phyloP scores from a whole-genome alignment of 169 alveolate genomes.

The Eimeria tenella region DNA sequence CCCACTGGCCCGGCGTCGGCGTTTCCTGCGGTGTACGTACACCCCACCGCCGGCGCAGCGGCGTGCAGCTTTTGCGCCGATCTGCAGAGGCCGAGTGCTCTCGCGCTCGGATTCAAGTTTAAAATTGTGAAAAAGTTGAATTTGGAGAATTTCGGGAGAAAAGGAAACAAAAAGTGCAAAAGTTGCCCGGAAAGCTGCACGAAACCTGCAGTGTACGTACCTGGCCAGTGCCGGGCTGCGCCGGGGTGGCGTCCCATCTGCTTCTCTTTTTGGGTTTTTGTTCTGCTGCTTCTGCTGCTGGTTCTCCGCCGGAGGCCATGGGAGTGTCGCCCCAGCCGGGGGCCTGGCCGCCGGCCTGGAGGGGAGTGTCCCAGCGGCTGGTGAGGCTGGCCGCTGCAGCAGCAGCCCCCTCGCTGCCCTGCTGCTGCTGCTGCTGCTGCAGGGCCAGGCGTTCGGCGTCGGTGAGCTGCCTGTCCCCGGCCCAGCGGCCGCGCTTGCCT shows the following conservation, averaged over 20 bases:
- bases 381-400: constrained; percentile 80
- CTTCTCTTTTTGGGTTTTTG: constrained; percentile 81
- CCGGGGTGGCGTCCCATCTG: constrained; percentile 89
- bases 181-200: neutral
- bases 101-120: too few relatives aligned
- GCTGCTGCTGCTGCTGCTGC: constrained; percentile 72
- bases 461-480: constrained; percentile 65
- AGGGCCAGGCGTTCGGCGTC: constrained; percentile 55
- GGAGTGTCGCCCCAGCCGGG: constrained; percentile 83
- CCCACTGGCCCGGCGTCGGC: constrained; percentile 83
- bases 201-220: neutral
- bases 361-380: constrained; percentile 83
- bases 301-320: constrained; percentile 64
- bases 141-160: neutral
- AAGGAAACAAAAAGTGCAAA: neutral
- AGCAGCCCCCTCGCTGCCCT: constrained; percentile 65
- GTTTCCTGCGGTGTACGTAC: constrained; percentile 67
- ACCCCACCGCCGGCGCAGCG: too few relatives aligned
- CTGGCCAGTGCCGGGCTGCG: constrained; percentile 79
- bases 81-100: too few relatives aligned
- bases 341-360: constrained; percentile 76
- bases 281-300: constrained; percentile 52
- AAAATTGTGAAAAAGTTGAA: too few relatives aligned
- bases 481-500: constrained; percentile 82
- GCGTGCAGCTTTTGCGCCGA: too few relatives aligned